Conservation (phyloP, 2,329 filamentous ascomycete species). For the Byssothecium circinans region DNA sequence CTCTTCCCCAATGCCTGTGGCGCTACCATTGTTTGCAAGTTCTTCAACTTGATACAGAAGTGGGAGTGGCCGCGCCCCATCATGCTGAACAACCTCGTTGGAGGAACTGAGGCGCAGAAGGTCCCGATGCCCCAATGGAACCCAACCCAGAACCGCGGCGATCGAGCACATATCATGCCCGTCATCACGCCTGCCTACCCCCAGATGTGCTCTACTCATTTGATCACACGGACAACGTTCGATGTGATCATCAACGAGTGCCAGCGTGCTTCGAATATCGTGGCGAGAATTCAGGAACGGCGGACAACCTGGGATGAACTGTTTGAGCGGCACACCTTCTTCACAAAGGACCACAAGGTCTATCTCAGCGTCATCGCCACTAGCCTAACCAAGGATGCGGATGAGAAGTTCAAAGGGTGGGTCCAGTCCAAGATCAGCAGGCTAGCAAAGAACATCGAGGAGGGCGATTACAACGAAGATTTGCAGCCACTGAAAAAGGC, state of each 20-base stretch:
- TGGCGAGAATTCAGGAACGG: conserved; percentile 76
- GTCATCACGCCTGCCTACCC: conserved; percentile 98
- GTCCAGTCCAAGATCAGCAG: conserved; percentile 92
- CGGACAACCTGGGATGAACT: conserved; percentile 82
- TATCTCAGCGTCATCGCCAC: conserved; percentile 87
- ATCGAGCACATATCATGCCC: conserved; percentile 90
- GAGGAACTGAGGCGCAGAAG: not conserved
- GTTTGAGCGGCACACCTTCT: conserved; percentile 89
- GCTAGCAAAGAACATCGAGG: conserved; percentile 80
- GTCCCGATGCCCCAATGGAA: conserved; percentile 84
- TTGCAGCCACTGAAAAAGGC: conserved; percentile 67
- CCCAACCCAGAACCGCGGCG: conserved; percentile 79
- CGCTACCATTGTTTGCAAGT: conserved; percentile 86
- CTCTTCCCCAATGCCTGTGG: conserved; percentile 91
- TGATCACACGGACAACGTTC: conserved; percentile 85
- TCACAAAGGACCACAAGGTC: conserved; percentile 90
- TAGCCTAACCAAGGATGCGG: conserved; percentile 79
- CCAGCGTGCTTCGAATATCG: conserved; percentile 72
- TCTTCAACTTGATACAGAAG: conserved; percentile 86
- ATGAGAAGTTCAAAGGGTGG: conserved; percentile 85
- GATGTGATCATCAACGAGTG: conserved; percentile 82
- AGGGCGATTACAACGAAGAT: conserved; percentile 61
- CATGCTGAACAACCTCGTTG: conserved; percentile 66
- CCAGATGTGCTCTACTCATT: conserved; percentile 97
- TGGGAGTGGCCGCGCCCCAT: conserved; percentile 98